Evolutionary conservation across 768 basidiomycete genomes (phyloP), one percentile per base, ranked within the genome.

Genomic region (Omphalotus guepiniiformis): DNA sequence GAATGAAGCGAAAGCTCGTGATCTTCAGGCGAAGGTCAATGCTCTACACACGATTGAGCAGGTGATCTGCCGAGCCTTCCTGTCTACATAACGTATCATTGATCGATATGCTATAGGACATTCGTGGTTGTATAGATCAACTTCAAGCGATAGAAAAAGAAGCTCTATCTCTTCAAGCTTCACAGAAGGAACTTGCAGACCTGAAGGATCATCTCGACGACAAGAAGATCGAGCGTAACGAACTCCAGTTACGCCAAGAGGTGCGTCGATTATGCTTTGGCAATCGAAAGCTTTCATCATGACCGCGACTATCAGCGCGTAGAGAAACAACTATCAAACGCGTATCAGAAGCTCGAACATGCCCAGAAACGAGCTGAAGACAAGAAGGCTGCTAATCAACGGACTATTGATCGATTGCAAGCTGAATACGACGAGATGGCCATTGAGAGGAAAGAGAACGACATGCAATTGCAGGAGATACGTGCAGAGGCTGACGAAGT

Each of bases 361-460:
- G 85, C 87, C 1, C 83, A 88, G 58, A 75, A 78, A 51, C 85
- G 88, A 52, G 83, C 84, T 5, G 86, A 88, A 62, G 91, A 93
- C 48, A 88, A 87, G 62, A 82, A 85, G 47, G 57, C 72, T 11
- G 76, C 82, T n/a, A 85, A 80, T 55, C 82, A 85, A 52, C 74
- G 79, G 50, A 85, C 82, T 6, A 83, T 93, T 47, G 83, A 86
- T 42, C 76, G 81, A 11, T 70, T 95, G 16, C 82, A 91, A 59
- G 74, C 68, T 29, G 88, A 93, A 64, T 91, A 88, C 60, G 81
- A 86, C 38, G 75, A 83, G 52, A 90, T 91, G 86, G 78, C 75
- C 15, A 54, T 79, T 13, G 88, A 88, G 58, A 73, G 91, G 40
- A 70, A 82, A 38, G 85, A 88, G 47, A 89, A 88, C 47, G 88